Evolutionary conservation across 352 stramenopile genomes (phyloP).

Genomic region (Globisporangium cylindrosporum): DNA sequence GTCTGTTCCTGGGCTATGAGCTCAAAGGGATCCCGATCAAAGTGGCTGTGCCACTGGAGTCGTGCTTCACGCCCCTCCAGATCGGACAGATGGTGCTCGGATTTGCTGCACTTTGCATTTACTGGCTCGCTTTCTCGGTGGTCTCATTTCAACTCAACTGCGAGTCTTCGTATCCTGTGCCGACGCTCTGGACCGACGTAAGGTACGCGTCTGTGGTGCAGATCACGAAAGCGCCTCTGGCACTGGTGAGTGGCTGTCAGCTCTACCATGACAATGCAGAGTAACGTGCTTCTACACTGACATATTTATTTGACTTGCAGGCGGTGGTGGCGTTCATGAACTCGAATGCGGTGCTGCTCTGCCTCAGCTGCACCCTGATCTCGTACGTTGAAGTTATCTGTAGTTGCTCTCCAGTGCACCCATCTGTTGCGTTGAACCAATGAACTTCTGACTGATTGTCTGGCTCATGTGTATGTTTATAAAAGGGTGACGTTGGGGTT

Average conservation of each 20-base stretch:
- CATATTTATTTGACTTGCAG: conserved; percentile 16
- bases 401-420: not conserved
- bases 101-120: conserved; percentile 24
- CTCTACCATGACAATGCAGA: not conserved
- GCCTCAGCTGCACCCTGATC: conserved; percentile 21
- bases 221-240: conserved; percentile 41
- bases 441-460: not conserved
- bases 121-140: conserved; percentile 28
- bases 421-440: not conserved
- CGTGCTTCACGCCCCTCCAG: conserved; percentile 39
- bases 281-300: not conserved
- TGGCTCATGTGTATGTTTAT: not conserved
- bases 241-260: conserved; percentile 30
- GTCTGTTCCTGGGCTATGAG: conserved; percentile 43
- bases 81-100: conserved; percentile 29
- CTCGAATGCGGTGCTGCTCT: conserved; percentile 34
- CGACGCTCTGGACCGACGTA: conserved; percentile 61
- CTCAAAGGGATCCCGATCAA: conserved; percentile 16
- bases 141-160: conserved; percentile 62
- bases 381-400: conserved; percentile 23
- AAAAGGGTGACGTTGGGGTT: conserved; percentile 21
- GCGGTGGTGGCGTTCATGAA: conserved; percentile 39
- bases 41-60: conserved; percentile 24
- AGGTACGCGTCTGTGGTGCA: conserved; percentile 39
- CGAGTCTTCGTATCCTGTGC: conserved; percentile 42